Conservation (phyloP, 257 asterid species). For the Jacaranda mimosifolia region DNA sequence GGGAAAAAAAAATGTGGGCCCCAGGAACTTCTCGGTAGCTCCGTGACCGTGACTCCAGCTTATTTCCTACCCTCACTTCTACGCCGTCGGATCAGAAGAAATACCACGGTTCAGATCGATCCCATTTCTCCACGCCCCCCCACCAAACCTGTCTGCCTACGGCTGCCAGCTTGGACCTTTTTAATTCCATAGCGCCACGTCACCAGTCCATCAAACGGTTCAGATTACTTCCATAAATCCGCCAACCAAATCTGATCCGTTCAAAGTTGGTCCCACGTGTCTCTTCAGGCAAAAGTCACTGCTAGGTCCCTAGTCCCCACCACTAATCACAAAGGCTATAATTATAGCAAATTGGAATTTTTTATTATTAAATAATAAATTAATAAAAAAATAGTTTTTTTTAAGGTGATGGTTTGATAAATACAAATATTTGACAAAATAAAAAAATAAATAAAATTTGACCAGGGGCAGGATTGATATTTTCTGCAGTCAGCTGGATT, state of each 20-base stretch:
- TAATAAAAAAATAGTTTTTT: no score
- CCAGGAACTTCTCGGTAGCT: constrained; percentile 49
- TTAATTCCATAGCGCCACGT: constrained; percentile 45
- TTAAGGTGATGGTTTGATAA: no score
- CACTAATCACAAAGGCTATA: constrained; percentile 35
- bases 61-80: neutral
- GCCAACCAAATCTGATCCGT: constrained; percentile 39
- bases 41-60: constrained; percentile 52
- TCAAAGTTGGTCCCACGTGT: constrained; percentile 35
- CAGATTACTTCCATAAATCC: neutral
- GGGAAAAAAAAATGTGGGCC: constrained; percentile 21
- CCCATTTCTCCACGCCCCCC: constrained; percentile 38
- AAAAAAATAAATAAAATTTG: constrained; percentile 44
- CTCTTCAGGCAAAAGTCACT: constrained; percentile 23
- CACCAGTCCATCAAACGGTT: constrained; percentile 16
- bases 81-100: constrained; percentile 28
- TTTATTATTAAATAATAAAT: neutral
- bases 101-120: constrained; percentile 33
- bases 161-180: constrained; percentile 50
- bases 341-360: constrained; percentile 12
- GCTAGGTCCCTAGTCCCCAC: constrained; percentile 24
- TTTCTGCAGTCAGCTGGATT: constrained; percentile 61
- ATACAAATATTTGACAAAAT: no score
- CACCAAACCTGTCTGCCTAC: constrained; percentile 32
- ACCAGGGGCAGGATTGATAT: constrained; percentile 46